phyloP scores from a whole-genome alignment of 2,329 filamentous ascomycete species.

The Aspergillus caelatus region DNA sequence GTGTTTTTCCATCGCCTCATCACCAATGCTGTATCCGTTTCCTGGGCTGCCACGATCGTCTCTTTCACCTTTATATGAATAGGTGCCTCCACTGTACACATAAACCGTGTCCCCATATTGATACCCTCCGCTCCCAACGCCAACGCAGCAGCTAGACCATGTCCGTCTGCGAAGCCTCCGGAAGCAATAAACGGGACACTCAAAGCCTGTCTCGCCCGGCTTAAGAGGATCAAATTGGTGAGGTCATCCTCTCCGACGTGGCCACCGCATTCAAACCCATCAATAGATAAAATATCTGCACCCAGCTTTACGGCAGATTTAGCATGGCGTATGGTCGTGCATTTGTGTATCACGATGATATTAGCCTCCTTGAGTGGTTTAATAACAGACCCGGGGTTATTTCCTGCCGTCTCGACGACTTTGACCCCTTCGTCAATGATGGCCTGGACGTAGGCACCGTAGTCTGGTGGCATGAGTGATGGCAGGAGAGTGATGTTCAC shows the following conservation, averaged over 20 bases:
- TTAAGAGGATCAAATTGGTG: background rate
- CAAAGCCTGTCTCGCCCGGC: background rate
- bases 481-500: constrained; percentile 96
- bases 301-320: constrained; percentile 89
- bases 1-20: no score
- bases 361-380: constrained; percentile 79
- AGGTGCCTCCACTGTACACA: no score
- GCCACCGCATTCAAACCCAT: constrained; percentile 95
- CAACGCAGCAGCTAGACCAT: no score
- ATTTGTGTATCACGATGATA: constrained; percentile 61
- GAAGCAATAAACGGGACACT: background rate
- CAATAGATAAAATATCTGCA: constrained; percentile 94
- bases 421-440: constrained; percentile 90
- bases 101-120: no score
- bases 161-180: background rate
- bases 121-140: no score
- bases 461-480: constrained; percentile 86
- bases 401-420: constrained; percentile 91
- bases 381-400: constrained; percentile 88
- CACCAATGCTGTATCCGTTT: no score
- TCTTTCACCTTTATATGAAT: no score
- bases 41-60: no score
- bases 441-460: constrained; percentile 85
- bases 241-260: constrained; percentile 35
- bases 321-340: constrained; percentile 89